Evolutionary conservation across 2,329 filamentous ascomycete species (phyloP).

Genomic region (Bretziella fagacearum): DNA sequence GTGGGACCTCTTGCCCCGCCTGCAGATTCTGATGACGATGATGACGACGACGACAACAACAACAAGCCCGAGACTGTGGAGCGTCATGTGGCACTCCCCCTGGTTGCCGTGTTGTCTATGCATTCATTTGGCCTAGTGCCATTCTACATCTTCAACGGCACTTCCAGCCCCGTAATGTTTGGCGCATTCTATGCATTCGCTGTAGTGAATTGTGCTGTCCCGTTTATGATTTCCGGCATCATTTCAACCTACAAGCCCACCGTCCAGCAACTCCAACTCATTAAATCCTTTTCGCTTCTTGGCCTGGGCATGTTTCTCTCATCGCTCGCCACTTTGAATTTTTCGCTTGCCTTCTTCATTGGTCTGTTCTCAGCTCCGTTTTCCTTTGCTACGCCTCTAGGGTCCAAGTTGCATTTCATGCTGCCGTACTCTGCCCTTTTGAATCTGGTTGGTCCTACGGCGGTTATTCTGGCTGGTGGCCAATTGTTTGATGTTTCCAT

Average conservation of each 20-base stretch:
- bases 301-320: conserved; percentile 83
- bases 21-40: background rate
- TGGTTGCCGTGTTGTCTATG: conserved; percentile 52
- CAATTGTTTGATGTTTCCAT: conserved; percentile 27
- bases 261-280: conserved; percentile 54
- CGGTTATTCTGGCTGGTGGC: conserved; percentile 34
- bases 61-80: conserved; percentile 28
- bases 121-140: conserved; percentile 69
- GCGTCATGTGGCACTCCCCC: conserved; percentile 53
- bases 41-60: background rate
- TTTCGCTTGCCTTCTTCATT: conserved; percentile 72
- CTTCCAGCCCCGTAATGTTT: conserved; percentile 46
- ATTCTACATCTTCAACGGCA: conserved; percentile 71
- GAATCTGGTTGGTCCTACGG: conserved; percentile 43
- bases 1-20: background rate
- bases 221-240: conserved; percentile 37
- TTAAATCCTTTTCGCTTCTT: conserved; percentile 84
- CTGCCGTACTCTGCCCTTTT: conserved; percentile 28
- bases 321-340: conserved; percentile 87
- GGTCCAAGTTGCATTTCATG: conserved; percentile 25
- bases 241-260: conserved; percentile 38
- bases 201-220: conserved; percentile 36
- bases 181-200: conserved; percentile 42
- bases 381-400: conserved; percentile 48
- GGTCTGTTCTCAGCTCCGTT: conserved; percentile 65